phyloP scores from a whole-genome alignment of 2,329 filamentous ascomycete species.

The Pseudogymnoascus sp. region DNA sequence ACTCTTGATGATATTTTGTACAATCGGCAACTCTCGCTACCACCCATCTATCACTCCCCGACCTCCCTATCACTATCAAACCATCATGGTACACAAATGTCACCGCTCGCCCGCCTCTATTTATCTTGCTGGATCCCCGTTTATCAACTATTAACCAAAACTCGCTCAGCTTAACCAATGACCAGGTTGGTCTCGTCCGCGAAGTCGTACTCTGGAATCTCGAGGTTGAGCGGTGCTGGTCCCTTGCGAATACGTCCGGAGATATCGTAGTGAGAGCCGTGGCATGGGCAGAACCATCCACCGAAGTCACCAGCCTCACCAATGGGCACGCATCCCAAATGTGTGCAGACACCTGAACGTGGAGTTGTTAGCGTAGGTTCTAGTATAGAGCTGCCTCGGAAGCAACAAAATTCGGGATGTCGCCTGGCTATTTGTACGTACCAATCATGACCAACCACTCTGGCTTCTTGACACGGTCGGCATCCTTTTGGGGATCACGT shows the following conservation, averaged over 20 bases:
- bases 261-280: slow-evolving; percentile 99
- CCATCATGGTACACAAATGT: slow-evolving; percentile 12
- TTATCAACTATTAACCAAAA: slow-evolving; percentile 10
- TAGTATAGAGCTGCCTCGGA: background rate
- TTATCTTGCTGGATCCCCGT: slow-evolving; percentile 25
- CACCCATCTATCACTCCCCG: slow-evolving; percentile 10
- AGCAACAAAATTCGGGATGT: background rate
- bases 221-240: slow-evolving; percentile 93
- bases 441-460: slow-evolving; percentile 99
- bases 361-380: slow-evolving; percentile 20
- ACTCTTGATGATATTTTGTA: slow-evolving; percentile 13
- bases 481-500: slow-evolving; percentile 84
- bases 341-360: slow-evolving; percentile 82
- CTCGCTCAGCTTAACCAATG: slow-evolving; percentile 65
- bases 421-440: slow-evolving; percentile 33
- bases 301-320: slow-evolving; percentile 97
- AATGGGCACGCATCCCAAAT: slow-evolving; percentile 97
- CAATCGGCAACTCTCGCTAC: slow-evolving; percentile 11
- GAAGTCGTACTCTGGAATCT: slow-evolving; percentile 90
- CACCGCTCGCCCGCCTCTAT: slow-evolving; percentile 23
- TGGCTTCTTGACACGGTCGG: slow-evolving; percentile 92
- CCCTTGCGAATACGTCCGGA: slow-evolving; percentile 97
- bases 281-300: slow-evolving; percentile 99
- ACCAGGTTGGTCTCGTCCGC: slow-evolving; percentile 79
- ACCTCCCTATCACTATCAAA: slow-evolving; percentile 10